These are phyloP conservation scores for Ophiostoma australiae DNA, from an alignment of 2,329 filamentous ascomycete species.

Conservation along the genomic window DNA sequence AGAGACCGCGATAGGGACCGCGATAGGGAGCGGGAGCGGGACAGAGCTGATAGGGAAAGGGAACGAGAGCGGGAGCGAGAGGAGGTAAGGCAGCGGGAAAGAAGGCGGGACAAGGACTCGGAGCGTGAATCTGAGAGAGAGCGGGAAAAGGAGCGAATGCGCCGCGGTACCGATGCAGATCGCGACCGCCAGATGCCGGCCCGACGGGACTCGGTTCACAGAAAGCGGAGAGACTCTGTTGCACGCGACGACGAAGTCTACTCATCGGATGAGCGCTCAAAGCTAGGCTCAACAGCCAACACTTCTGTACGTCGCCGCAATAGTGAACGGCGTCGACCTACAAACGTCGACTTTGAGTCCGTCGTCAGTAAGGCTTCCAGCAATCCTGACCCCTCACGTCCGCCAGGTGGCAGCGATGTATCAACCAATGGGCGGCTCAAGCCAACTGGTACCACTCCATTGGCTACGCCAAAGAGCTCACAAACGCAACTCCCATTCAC, in stretches of 20 bases:
- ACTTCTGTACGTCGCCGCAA: constrained; percentile 29
- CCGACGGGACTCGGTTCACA: constrained; percentile 32
- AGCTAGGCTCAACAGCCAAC: constrained; percentile 26
- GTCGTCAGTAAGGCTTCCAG: constrained; percentile 16
- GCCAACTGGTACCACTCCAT: constrained; percentile 36
- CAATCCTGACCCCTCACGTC: constrained; percentile 22
- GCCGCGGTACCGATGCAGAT: background rate
- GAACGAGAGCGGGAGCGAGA: constrained; percentile 5
- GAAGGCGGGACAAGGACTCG: constrained; percentile 4
- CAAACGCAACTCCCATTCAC: constrained; percentile 25
- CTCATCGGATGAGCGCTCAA: constrained; percentile 40
- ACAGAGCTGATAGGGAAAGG: constrained; percentile 23
- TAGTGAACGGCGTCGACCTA: constrained; percentile 35
- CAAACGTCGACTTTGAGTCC: constrained; percentile 36
- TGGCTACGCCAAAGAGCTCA: constrained; percentile 33
- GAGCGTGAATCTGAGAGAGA: constrained; percentile 19
- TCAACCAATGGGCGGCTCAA: constrained; percentile 29
- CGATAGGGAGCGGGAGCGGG: constrained; percentile 19
- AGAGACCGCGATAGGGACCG: constrained; percentile 26
- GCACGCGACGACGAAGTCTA: constrained; percentile 36
- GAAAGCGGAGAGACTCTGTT: constrained; percentile 25
- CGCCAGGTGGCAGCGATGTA: constrained; percentile 26
- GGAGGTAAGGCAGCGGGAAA: background rate
- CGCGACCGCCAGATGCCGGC: constrained; percentile 27
- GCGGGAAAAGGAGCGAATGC: constrained; percentile 16